Base-by-base conservation (phyloP, 306 rosid genomes). In the Trichosanthes truncata region DNA sequence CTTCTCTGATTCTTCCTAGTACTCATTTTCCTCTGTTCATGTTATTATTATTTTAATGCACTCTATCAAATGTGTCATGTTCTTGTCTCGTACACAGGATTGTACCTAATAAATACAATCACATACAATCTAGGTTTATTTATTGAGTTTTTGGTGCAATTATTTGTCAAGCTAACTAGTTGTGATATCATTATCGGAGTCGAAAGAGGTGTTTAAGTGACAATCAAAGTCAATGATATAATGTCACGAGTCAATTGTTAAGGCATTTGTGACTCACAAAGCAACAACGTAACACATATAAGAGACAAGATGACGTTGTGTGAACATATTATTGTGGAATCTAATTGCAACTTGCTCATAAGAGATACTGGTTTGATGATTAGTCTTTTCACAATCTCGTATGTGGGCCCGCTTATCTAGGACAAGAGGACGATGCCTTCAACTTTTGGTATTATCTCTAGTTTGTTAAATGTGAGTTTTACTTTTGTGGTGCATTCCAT, bases 1-100 rank as follows among this genome's bases (percentile, higher is more conserved):
- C 33, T 20, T 25, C 14, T 66, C 77, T 71, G 77, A 71, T 14
- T 13, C 77, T 71, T 71, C 56, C 77, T 71, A 71, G 77, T 71
- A 71, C 57, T 71, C 29, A 35, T 2, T 36, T 66, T 66, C 25
- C 67, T 7, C 26, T 33, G 48, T 62, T 61, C 9, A 12, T 29
- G 9, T 29, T 29, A 4, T 29, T 31, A 14, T 12, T 12, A 1
- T 6, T 55, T 55, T 29, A 31, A 31, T 60, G 21, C 7, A 35
- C 26, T 65, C 68, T 65, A 40, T 35, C 43, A 36, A 36, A 35
- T 36, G 13, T 66, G 48, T 66, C 73, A 4, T 66, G 14, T 36
- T 66, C 26, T 36, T 36, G 48, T 66, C 25, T 66, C 6, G 4
- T 17, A 29, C n/a, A 33, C 72, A 17, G 33, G 23, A 17, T 29